These are phyloP conservation scores for Pistacia integerrima DNA, from an alignment of 345 rosid species.

Conservation along the genomic window DNA sequence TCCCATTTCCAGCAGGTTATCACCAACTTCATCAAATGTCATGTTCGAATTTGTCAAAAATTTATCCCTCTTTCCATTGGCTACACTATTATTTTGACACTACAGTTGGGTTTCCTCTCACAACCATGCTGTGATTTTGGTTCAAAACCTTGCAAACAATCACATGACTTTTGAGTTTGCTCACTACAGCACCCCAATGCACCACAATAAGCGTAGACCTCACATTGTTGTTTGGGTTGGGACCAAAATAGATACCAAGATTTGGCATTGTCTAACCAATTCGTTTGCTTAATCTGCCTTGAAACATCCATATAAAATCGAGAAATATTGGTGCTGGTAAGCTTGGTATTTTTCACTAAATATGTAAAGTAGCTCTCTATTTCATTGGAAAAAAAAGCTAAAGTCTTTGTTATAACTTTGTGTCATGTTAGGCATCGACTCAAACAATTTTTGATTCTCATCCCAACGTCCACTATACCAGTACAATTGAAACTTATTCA, in stretches of 20 bases:
- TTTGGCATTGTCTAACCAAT: too few relatives aligned
- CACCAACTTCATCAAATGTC: too few relatives aligned
- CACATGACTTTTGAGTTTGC: neutral
- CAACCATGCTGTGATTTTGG: slow-evolving; percentile 19
- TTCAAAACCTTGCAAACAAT: slow-evolving; percentile 28
- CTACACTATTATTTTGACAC: too few relatives aligned
- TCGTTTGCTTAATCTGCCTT: neutral
- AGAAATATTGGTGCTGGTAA: neutral
- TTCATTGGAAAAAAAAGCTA: slow-evolving; percentile 13
- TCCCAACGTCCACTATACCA: slow-evolving; percentile 79
- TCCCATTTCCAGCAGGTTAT: too few relatives aligned
- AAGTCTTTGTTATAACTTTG: slow-evolving; percentile 12
- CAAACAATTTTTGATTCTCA: slow-evolving; percentile 2
- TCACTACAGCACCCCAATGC: slow-evolving; percentile 20
- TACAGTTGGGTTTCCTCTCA: neutral
- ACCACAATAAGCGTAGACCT: neutral
- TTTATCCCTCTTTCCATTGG: too few relatives aligned
- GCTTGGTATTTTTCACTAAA: neutral
- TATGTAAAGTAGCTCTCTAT: slow-evolving; percentile 26
- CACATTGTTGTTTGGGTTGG: slow-evolving; percentile 17
- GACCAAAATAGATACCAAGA: slow-evolving; percentile 27
- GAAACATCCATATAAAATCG: slow-evolving; percentile 4
- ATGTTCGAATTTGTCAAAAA: too few relatives aligned
- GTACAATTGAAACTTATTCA: slow-evolving; percentile 48
- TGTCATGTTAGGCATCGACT: slow-evolving; percentile 28